These are phyloP conservation scores for Colletotrichum sp. DNA, from an alignment of 2,329 filamentous ascomycete species.

Conservation along the genomic window DNA sequence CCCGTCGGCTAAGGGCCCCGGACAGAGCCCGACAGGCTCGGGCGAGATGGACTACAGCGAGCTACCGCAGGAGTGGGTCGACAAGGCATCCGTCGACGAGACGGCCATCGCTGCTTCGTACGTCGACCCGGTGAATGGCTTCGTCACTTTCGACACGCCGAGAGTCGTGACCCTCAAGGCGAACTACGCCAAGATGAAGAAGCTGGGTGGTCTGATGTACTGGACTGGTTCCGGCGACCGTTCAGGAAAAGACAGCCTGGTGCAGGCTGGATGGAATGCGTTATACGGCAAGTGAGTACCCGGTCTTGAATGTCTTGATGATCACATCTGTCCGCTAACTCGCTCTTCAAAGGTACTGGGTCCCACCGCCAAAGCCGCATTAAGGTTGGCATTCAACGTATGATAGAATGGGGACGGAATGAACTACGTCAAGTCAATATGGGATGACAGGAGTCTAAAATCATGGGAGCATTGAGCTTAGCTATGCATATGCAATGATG, in stretches of 20 bases:
- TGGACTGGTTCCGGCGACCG: conserved; percentile 71
- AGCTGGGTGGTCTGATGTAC: conserved; percentile 69
- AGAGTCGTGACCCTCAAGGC: conserved; percentile 67
- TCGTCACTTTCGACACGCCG: conserved; percentile 70
- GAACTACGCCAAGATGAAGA: conserved; percentile 57
- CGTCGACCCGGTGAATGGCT: conserved; percentile 51
- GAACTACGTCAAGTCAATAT: neutral
- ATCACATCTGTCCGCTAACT: neutral
- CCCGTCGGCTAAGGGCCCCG: conserved; percentile 54
- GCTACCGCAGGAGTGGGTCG: conserved; percentile 57
- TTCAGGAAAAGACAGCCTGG: conserved; percentile 58
- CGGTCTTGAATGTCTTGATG: neutral
- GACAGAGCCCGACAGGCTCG: conserved; percentile 52
- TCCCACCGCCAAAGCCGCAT: neutral
- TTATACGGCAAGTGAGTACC: conserved; percentile 32
- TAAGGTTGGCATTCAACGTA: neutral
- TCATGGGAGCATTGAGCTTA: neutral
- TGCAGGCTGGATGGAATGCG: conserved; percentile 63
- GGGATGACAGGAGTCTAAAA: neutral
- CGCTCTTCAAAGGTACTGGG: neutral
- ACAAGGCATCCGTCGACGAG: conserved; percentile 50
- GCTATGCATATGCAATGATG: neutral
- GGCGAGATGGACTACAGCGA: conserved; percentile 69
- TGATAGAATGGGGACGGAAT: neutral
- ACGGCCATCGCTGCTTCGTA: conserved; percentile 62